These are phyloP conservation scores for Serendipita vermifera DNA, from an alignment of 768 basidiomycete genomes.

Conservation along the genomic window DNA sequence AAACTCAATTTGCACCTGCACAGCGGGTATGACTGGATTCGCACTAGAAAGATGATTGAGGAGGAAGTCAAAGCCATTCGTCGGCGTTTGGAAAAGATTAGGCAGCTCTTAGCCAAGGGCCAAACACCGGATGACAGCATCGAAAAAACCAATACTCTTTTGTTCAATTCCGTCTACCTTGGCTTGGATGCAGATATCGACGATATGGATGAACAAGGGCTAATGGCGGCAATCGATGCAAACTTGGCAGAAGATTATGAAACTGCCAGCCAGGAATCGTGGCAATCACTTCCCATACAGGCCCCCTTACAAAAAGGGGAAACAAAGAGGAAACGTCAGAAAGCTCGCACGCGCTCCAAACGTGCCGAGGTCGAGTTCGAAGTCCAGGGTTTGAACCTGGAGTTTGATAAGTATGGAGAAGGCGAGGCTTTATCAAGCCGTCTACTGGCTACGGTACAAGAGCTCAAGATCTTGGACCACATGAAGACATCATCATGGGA, in stretches of 20 bases:
- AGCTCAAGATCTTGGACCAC: conserved; percentile 87
- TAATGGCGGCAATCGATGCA: conserved; percentile 87
- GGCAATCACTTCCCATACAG: conserved; percentile 67
- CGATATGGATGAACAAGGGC: conserved; percentile 55
- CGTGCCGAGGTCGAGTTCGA: conserved; percentile 74
- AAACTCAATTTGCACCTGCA: conserved; percentile 63
- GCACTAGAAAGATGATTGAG: conserved; percentile 76
- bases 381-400: conserved; percentile 48
- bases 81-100: conserved; percentile 71
- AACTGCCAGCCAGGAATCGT: conserved; percentile 68
- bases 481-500: conserved; percentile 98
- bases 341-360: conserved; percentile 50
- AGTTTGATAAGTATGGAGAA: conserved; percentile 51
- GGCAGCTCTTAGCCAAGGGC: conserved; percentile 82
- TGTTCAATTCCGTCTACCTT: conserved; percentile 92
- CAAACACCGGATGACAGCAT: conserved; percentile 68
- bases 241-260: conserved; percentile 70
- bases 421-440: conserved; percentile 48
- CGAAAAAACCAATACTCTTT: conserved; percentile 55
- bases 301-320: conserved; percentile 13
- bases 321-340: conserved; percentile 24
- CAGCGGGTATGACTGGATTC: conserved; percentile 89
- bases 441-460: conserved; percentile 50
- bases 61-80: conserved; percentile 81
- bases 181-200: conserved; percentile 72